phyloP scores from a whole-genome alignment of 768 basidiomycete genomes.

The Thelephora aurantiotincta region DNA sequence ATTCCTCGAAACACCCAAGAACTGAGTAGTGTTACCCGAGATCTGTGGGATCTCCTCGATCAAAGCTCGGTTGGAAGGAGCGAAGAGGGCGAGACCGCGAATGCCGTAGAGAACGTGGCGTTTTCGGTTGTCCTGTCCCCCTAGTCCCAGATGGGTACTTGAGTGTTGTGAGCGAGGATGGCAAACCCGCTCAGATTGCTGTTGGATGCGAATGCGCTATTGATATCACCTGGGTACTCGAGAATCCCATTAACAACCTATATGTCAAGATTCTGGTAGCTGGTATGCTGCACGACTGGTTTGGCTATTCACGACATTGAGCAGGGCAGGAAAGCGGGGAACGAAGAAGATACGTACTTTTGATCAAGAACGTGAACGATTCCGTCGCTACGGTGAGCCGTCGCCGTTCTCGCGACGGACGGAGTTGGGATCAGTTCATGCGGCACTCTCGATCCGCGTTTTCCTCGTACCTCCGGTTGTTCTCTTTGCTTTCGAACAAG shows the following conservation, averaged over 20 bases:
- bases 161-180: conserved; percentile 14
- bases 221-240: conserved; percentile 33
- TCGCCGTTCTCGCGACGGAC: no score
- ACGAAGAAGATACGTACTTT: conserved; percentile 18
- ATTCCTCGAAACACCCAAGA: no score
- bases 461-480: no score
- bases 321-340: no score
- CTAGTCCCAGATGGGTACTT: conserved; percentile 11
- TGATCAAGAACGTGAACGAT: conserved; percentile 36
- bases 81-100: conserved; percentile 52
- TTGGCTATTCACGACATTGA: no score
- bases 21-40: conserved; percentile 29
- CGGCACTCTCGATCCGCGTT: no score
- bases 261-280: conserved; percentile 27
- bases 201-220: conserved; percentile 27
- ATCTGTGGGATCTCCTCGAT: conserved; percentile 19
- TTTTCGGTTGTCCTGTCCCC: conserved; percentile 20
- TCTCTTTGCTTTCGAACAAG: no score
- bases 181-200: conserved; percentile 22
- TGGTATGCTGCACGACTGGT: conserved; percentile 8
- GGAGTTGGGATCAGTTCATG: no score
- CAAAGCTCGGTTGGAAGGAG: conserved; percentile 42
- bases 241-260: conserved; percentile 38
- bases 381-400: conserved; percentile 21
- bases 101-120: conserved; percentile 24